Evolutionary conservation across 2,329 filamentous ascomycete genomes (phyloP).

Genomic region (Arthroderma uncinatum): DNA sequence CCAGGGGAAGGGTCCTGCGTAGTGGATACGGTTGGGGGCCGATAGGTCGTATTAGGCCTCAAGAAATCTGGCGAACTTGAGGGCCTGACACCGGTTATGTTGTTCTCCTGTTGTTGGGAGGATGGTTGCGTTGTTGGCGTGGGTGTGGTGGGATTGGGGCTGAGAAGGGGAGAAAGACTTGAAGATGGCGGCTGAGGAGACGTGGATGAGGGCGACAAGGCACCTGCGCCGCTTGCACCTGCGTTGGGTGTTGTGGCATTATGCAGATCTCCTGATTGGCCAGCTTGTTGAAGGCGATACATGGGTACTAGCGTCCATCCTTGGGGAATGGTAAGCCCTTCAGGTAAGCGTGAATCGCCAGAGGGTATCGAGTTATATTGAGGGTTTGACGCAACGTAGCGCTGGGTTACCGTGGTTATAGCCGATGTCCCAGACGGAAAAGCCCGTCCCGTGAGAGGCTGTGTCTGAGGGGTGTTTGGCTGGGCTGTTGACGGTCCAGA

Average conservation of each 20-base stretch:
- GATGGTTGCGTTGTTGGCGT: background rate
- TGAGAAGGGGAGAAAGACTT: background rate
- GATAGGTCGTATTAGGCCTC: background rate
- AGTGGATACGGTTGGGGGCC: background rate
- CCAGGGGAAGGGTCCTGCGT: background rate
- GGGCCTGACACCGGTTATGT: background rate
- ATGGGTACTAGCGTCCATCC: conserved; percentile 43
- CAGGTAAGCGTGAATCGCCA: conserved; percentile 39
- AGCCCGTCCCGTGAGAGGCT: background rate
- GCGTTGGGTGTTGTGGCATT: background rate
- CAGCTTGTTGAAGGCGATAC: conserved; percentile 21
- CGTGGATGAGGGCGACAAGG: background rate
- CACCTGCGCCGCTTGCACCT: background rate
- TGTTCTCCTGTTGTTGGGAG: background rate
- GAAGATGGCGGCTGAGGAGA: background rate
- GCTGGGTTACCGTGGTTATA: conserved; percentile 19
- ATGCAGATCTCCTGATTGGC: background rate
- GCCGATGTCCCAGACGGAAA: conserved; percentile 1
- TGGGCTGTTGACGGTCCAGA: background rate
- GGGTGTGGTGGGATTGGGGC: background rate
- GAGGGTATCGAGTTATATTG: conserved; percentile 25
- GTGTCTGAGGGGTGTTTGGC: background rate
- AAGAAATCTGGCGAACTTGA: background rate
- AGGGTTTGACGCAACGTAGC: conserved; percentile 22
- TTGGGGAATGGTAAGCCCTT: conserved; percentile 41